Evolutionary conservation across 2,329 filamentous ascomycete genomes (phyloP), one percentile per base, ranked within the genome.

Genomic region (Amesomyces nigricolor): DNA sequence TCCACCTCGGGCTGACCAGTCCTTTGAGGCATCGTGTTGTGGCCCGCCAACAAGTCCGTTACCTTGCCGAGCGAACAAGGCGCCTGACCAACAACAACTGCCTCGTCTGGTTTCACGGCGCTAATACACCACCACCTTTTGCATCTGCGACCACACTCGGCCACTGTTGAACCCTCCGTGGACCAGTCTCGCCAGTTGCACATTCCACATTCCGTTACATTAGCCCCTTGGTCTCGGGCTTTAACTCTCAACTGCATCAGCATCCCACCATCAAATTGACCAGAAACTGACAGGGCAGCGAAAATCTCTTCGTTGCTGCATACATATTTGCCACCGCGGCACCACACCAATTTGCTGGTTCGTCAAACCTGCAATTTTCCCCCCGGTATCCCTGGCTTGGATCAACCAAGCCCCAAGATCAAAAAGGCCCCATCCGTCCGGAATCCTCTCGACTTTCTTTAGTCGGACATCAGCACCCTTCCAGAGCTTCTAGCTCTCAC

Each of bases 271-370:
- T 44, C 29, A 53, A 55, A 30, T 47, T 44, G 42, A 49, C 56
- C 46, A 14, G 29, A 30, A 42, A 17, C 51, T 46, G 54, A 58
- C 51, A 54, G 37, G 47, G 40, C 45, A 57, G 22, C 46, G 44
- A 63, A 60, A 64, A 60, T 57, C 49, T 60, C 61, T 63, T 58
- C 57, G 22, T 57, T 61, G 61, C 62, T 62, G 61, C 54, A 16
- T 56, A 61, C 57, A 61, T 60, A 63, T 65, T 65, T 54, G 63
- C 63, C 63, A 64, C 63, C 61, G 46, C 53, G 51, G 54, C 47
- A 59, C 58, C 57, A 51, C 46, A 45, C 29, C 7, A 32, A 51
- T 16, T 43, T 57, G 39, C 48, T 53, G 42, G 38, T 38, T 51
- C 47, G 51, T 44, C 53, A 55, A 44, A 51, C 47, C 30, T 44